Evolutionary conservation across 2,329 filamentous ascomycete genomes (phyloP), one percentile per base, ranked within the genome.

Genomic region (Alternaria triticina): DNA sequence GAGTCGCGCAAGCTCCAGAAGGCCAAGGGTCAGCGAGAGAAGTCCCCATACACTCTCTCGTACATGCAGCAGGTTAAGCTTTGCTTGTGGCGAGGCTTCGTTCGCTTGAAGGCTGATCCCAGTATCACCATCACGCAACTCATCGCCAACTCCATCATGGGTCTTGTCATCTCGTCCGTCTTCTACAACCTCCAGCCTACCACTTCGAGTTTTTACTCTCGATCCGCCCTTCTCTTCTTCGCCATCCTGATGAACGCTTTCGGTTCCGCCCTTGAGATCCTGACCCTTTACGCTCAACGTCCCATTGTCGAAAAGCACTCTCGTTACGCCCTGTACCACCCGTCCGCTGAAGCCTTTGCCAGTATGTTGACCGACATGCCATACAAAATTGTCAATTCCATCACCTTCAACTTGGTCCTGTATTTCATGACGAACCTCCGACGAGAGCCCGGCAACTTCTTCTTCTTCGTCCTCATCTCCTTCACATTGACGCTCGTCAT

Each of bases 241-340:
- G 92, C 92, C 70, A 89, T 94, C 74, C 84, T 97, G 64, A 89
- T 96, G 83, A 96, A 96, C 79, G 93, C 92, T 50, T 96, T 96
- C 74, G 86, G 90, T 65, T 91, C 89, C 76, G 91, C 91, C 59
- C 86, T 96, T 43, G 93, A 96, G 85, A 96, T 97, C 76, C 81
- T 96, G 33, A 94, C 92, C 0, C 86, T 97, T 5, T 97, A 96
- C 76, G 88, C 92, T 3, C 94, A 97, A 86, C 90, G 94, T 40
- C 91, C 92, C 1, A 97, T 97, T 72, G 93, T 97, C 64, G 93
- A 97, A 77, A 97, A 97, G 78, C 94, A 97, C 72, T 83, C 86
- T 59, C 89, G 91, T 61, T 97, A 97, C 77, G 93, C 94, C 17
- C 85, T 97, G 17, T 97, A 97, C 73, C 94, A 97, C 74, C 93